phyloP scores from a whole-genome alignment of 2,329 filamentous ascomycete genomes.

The Ceratocystis variospora region DNA sequence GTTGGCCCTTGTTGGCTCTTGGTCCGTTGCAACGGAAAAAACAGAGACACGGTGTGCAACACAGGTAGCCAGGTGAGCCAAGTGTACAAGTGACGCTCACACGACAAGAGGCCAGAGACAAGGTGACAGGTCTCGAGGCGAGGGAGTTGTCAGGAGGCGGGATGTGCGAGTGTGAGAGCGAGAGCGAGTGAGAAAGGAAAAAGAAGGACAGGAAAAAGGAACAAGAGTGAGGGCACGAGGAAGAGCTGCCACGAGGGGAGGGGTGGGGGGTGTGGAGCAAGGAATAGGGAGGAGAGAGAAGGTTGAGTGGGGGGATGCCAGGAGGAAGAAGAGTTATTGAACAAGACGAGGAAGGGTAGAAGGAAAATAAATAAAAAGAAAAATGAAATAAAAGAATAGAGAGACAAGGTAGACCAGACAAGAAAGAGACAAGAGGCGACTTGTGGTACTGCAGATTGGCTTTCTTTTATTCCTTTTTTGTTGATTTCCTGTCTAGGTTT shows the following conservation, averaged over 20 bases:
- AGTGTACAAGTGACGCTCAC: neutral
- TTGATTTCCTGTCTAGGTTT: neutral
- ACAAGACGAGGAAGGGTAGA: neutral
- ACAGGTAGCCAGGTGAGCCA: neutral
- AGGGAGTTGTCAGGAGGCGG: neutral
- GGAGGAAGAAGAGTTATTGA: neutral
- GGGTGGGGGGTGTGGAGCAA: neutral
- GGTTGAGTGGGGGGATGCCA: neutral
- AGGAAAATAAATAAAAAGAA: constrained; percentile 11
- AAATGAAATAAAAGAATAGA: constrained; percentile 1
- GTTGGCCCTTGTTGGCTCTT: neutral
- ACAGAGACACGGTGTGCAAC: constrained; percentile 7
- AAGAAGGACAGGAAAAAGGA: constrained; percentile 4
- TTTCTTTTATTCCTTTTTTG: constrained; percentile 2
- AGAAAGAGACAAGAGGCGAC: constrained; percentile 1
- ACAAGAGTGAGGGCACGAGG: neutral
- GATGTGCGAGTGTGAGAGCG: neutral
- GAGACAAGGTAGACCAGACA: neutral
- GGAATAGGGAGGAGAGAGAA: neutral
- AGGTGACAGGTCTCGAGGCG: neutral
- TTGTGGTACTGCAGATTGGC: neutral
- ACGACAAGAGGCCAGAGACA: constrained; percentile 1
- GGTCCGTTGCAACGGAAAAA: neutral
- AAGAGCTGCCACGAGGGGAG: neutral
- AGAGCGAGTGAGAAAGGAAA: neutral